These are phyloP conservation scores for Phragmites australis DNA, from an alignment of 176 grass and related monocot genomes.

Conservation along the genomic window DNA sequence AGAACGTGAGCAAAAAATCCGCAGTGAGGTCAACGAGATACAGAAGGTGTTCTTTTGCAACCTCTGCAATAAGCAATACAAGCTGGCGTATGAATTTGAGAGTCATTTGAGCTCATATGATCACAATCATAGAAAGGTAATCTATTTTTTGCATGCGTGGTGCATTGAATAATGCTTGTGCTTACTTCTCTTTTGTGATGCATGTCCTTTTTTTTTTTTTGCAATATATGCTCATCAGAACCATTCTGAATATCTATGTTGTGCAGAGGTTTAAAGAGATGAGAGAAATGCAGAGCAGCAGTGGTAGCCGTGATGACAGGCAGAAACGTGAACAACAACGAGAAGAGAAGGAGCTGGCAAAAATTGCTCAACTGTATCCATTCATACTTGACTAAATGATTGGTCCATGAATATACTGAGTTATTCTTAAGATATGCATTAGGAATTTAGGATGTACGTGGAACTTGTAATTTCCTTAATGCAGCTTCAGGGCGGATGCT, in stretches of 20 bases:
- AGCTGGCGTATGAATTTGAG: slow-evolving; percentile 93
- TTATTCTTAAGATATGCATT: not conserved
- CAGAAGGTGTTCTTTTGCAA: slow-evolving; percentile 91
- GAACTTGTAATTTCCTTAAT: slow-evolving; percentile 46
- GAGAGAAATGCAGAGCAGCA: slow-evolving; percentile 89
- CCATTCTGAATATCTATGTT: not conserved
- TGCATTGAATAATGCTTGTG: no score
- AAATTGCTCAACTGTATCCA: slow-evolving; percentile 89
- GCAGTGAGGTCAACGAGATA: slow-evolving; percentile 95
- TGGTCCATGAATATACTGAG: not conserved
- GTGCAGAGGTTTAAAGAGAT: slow-evolving; percentile 88
- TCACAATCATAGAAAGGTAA: slow-evolving; percentile 96
- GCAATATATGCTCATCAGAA: not conserved
- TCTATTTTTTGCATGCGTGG: slow-evolving; percentile 4
- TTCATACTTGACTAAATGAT: not conserved
- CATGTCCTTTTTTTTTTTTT: not conserved
- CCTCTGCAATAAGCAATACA: slow-evolving; percentile 97
- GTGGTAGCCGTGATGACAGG: slow-evolving; percentile 73
- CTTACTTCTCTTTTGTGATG: not conserved
- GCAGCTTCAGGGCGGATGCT: slow-evolving; percentile 65
- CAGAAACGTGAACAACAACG: slow-evolving; percentile 89
- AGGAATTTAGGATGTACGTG: slow-evolving; percentile 3
- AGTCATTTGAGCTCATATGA: slow-evolving; percentile 96
- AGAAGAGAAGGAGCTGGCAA: slow-evolving; percentile 95
- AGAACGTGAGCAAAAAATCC: slow-evolving; percentile 96